Conservation (phyloP, 768 basidiomycete species). For the Brasilioporus rufonigricans region DNA sequence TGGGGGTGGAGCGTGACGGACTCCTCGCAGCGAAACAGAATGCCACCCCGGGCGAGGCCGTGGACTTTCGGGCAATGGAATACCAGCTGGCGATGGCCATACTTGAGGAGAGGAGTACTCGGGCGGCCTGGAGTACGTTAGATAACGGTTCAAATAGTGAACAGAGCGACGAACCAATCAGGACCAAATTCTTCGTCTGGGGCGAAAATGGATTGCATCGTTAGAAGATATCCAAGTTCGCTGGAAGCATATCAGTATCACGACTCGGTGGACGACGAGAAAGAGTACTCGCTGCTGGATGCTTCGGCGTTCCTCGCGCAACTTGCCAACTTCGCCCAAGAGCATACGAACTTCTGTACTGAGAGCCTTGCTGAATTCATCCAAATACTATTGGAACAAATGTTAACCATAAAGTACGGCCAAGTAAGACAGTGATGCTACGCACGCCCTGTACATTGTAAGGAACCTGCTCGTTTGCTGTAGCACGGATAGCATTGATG, state of each 20-base stretch:
- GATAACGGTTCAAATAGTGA: not conserved
- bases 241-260: conserved; percentile 32
- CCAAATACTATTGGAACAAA: conserved; percentile 54
- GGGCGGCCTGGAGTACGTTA: conserved; percentile 34
- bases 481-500: conserved; percentile 59
- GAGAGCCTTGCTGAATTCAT: conserved; percentile 77
- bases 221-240: conserved; percentile 69
- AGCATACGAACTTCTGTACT: conserved; percentile 67
- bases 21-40: conserved; percentile 34
- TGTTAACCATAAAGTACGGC: not conserved
- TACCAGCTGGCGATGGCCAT: conserved; percentile 39
- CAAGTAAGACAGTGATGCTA: conserved; percentile 4
- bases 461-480: conserved; percentile 69
- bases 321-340: conserved; percentile 72
- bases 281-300: conserved; percentile 61
- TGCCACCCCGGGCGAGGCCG: conserved; percentile 58
- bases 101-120: conserved; percentile 37
- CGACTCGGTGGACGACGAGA: not conserved
- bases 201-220: conserved; percentile 55
- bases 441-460: conserved; percentile 77
- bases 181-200: conserved; percentile 72
- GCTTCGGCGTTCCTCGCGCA: conserved; percentile 68
- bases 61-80: conserved; percentile 33
- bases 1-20: conserved; percentile 32
- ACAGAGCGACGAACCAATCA: conserved; percentile 49